phyloP scores from a whole-genome alignment of 345 rosid genomes.

The Rubroshorea leprosula region DNA sequence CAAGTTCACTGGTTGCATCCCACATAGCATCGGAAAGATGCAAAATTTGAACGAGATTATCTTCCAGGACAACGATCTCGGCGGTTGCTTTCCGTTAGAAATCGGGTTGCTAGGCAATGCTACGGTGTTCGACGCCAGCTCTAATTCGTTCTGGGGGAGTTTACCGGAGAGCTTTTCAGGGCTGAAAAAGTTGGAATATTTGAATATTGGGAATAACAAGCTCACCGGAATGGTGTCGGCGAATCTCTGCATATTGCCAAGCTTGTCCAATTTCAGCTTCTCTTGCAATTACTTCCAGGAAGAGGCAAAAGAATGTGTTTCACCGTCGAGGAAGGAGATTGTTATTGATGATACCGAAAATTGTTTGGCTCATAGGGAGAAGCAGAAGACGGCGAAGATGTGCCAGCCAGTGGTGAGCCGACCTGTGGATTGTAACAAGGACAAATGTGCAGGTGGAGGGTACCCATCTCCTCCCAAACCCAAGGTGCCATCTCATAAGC shows the following conservation, averaged over 20 bases:
- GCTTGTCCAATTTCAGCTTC: conserved; percentile 44
- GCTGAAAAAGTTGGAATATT: conserved; percentile 26
- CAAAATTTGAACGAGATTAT: conserved; percentile 51
- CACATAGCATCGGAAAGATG: conserved; percentile 59
- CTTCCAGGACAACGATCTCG: conserved; percentile 41
- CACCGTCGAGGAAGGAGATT: conserved; percentile 22
- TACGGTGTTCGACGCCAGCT: conserved; percentile 53
- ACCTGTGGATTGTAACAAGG: conserved; percentile 71
- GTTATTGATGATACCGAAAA: conserved; percentile 43
- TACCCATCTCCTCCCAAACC: conserved; percentile 13
- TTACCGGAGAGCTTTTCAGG: conserved; percentile 33
- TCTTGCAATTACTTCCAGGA: conserved; percentile 54
- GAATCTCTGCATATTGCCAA: conserved; percentile 51
- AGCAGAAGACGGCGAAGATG: conserved; percentile 30
- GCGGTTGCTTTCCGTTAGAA: conserved; percentile 72
- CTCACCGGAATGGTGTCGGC: conserved; percentile 57
- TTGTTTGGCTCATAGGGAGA: conserved; percentile 45
- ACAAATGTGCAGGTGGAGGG: conserved; percentile 32
- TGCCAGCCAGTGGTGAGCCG: conserved; percentile 43
- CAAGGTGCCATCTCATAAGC: conserved; percentile 8
- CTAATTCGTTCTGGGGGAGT: conserved; percentile 43
- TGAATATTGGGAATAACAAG: conserved; percentile 49
- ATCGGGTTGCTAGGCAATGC: conserved; percentile 44
- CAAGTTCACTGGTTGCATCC: conserved; percentile 69
- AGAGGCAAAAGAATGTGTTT: conserved; percentile 38